These are phyloP conservation scores for Solanum clarkiae DNA, from an alignment of 257 asterid genomes.

Conservation along the genomic window DNA sequence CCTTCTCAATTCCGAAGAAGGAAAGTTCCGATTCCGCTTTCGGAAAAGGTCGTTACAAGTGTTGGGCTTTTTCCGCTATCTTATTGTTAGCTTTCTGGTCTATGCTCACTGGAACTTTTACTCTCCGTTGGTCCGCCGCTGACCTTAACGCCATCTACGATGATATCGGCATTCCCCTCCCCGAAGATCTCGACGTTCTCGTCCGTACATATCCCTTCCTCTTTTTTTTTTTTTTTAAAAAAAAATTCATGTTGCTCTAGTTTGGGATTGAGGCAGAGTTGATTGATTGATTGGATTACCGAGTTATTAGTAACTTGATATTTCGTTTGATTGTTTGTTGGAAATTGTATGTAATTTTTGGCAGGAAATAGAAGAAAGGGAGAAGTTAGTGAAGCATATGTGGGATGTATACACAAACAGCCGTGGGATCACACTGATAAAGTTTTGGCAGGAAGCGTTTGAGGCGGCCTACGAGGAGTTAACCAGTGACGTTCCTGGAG, in stretches of 20 bases:
- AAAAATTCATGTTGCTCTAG: not conserved
- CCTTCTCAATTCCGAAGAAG: slow-evolving; percentile 10
- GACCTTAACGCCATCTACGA: slow-evolving; percentile 36
- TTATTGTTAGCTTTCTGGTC: slow-evolving; percentile 79
- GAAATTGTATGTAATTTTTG: not conserved
- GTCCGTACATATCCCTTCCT: slow-evolving; percentile 15
- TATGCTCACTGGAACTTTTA: slow-evolving; percentile 70
- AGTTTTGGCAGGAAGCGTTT: slow-evolving; percentile 87
- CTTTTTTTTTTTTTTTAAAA: too few relatives aligned
- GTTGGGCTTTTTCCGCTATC: slow-evolving; percentile 65
- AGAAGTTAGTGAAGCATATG: slow-evolving; percentile 81
- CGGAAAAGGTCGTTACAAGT: slow-evolving; percentile 63
- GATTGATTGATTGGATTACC: not conserved
- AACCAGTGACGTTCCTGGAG: slow-evolving; percentile 55
- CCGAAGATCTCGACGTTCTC: slow-evolving; percentile 56
- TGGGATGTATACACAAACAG: slow-evolving; percentile 83
- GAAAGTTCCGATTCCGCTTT: slow-evolving; percentile 5
- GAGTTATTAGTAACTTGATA: not conserved
- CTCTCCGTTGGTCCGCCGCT: slow-evolving; percentile 70
- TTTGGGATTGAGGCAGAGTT: not conserved
- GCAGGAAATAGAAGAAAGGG: slow-evolving; percentile 95
- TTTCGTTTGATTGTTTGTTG: not conserved
- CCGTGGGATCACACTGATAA: slow-evolving; percentile 49
- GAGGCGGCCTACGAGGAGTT: slow-evolving; percentile 84
- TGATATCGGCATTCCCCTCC: slow-evolving; percentile 11